Evolutionary conservation across 164 flowering plant genomes (phyloP), one percentile per base, ranked within the genome.

Genomic region (Vitis labrusca): DNA sequence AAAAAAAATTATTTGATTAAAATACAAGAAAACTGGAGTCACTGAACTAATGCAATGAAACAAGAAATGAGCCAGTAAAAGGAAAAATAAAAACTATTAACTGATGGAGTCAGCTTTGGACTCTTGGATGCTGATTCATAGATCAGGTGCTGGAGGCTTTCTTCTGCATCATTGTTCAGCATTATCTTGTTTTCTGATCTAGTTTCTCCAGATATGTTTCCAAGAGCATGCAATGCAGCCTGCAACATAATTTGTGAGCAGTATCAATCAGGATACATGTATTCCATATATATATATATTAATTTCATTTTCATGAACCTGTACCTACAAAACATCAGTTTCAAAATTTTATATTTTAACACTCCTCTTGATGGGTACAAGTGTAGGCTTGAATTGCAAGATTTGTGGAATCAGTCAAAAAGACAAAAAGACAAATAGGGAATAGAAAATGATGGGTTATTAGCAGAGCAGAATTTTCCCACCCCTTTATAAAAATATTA

Each of bases 221-320:
- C 99, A 68, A 94, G 92, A 71, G 97, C 90, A 85, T 91, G 97
- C 78, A 94, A 74, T 68, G 92, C 97, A 73, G 97, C 97, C 99
- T 94, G 86, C 15, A 48, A 32, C 66, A 17, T 64, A 69, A 77
- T 61, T 61, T 49, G 59, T 48, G 8, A 63, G 54, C 54, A 44
- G 37, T 61, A 47, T 32, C 9, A 69, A 23, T n/a, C 59, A 61
- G 19, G 15, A 27, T n/a, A 57, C n/a, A 37, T 37, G 5, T 37
- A 37, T 37, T 37, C 44, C 44, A 37, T 37, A 37, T 37, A 37
- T 37, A 37, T 6, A 37, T 6, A 37, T 37, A 37, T 37, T 37
- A 37, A 37, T 37, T 37, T 37, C 7, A 37, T 37, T 37, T 37
- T 37, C 44, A 37, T 37, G 5, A 37, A 37, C 5, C 44, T 37